Evolutionary conservation across 495 filamentous ascomycete species (phyloP), one percentile per base, ranked within the genome.

Genomic region (Podospora sp.): DNA sequence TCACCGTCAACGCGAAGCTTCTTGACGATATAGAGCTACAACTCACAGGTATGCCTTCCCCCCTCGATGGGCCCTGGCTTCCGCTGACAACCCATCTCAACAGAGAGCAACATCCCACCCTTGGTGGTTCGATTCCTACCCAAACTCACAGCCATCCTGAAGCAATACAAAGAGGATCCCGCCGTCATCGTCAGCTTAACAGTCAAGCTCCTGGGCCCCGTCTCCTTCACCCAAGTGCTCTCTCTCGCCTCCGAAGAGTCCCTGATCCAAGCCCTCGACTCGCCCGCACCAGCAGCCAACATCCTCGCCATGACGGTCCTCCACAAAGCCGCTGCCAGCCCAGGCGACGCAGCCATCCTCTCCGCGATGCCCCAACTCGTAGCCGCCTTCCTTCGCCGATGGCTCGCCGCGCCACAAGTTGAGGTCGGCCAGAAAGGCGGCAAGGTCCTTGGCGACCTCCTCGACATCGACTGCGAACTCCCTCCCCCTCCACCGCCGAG

Each of bases 381-480:
- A 6, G 74, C 77, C 1, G 83, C 83, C 0, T 80, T 96, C 29
- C 73, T 96, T 0, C 80, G 83, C 53, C 76, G 89, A 40, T 96
- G 92, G 92, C 85, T 96, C 0, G 88, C 84, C 62, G 87, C 89
- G 0, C 78, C 85, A 3, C 84, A 89, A 20, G 88, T 91, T 2
- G 90, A 89, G 51, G 88, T 95, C n/a, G 89, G 91, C 6, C 86
- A 90, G 64, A 87, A 86, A 53, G 91, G 88, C 0, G 81, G 84
- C 16, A 82, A 83, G 63, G 82, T 91, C 2, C 76, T 97, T n/a
- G 85, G 87, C 55, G 85, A 87, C 52, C 79, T 97, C 3, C 76
- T 97, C 29, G 85, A 89, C 66, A 82, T 90, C 22, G 92, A 94
- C 72, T 82, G 82, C 67, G 82, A 84, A 61, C 80, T 78, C 25